Percentiles rank a stretch among this genome's conserved stretches.
phyloP scores from a whole-genome alignment of 2,329 filamentous ascomycete genomes.

The Ophiostoma sp. region DNA sequence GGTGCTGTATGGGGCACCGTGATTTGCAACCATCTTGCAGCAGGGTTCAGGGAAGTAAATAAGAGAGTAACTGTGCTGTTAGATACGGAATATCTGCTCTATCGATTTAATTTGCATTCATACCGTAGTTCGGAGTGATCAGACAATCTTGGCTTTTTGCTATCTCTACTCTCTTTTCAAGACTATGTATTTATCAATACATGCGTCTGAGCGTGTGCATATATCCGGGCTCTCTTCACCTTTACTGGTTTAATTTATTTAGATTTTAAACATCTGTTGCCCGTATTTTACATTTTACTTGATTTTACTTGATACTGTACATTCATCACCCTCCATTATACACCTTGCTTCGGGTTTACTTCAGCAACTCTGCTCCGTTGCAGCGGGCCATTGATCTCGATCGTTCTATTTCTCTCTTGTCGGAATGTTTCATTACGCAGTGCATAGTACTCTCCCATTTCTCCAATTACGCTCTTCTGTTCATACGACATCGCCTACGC shows the following conservation, averaged over 20 bases:
- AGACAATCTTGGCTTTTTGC: background rate
- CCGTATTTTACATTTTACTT: background rate
- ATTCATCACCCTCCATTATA: background rate
- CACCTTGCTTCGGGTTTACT: background rate
- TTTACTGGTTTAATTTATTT: background rate
- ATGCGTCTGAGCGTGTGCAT: background rate
- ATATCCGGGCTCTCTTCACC: background rate
- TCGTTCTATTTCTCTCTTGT: background rate
- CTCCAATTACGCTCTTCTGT: background rate
- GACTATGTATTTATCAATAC: background rate
- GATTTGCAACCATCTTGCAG: constrained; percentile 2
- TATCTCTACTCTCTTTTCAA: background rate
- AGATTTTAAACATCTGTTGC: background rate
- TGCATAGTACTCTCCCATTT: background rate
- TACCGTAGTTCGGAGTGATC: too few species aligned
- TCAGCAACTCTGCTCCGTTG: constrained; percentile 1
- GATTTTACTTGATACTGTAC: background rate
- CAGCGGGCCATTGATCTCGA: constrained; percentile 10
- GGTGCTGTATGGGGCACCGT: constrained; percentile 3
- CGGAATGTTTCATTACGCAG: too few species aligned
- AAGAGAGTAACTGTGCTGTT: too few species aligned
- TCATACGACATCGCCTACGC: constrained; percentile 11
- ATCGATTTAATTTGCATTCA: background rate
- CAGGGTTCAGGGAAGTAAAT: constrained; percentile 13
- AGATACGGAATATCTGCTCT: background rate